phyloP scores from a whole-genome alignment of 495 filamentous ascomycete species.

The Wilcoxina mikolae region DNA sequence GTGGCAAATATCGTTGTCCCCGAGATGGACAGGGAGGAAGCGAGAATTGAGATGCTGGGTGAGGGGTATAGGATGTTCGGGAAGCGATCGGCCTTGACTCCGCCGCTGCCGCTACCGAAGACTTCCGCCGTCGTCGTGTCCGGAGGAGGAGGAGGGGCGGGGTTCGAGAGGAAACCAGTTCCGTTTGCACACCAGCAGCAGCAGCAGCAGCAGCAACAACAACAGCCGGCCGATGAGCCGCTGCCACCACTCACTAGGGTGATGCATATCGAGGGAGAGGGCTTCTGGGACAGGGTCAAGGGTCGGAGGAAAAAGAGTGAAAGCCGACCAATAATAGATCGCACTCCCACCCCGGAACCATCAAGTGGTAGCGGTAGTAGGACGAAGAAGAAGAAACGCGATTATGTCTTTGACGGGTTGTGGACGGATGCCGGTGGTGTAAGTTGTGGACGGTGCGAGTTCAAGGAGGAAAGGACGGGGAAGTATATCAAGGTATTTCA shows the following conservation, averaged over 20 bases:
- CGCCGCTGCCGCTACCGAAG: slow-evolving; percentile 11
- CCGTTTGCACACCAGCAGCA: neutral
- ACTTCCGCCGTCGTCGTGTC: slow-evolving; percentile 8
- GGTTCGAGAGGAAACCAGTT: slow-evolving; percentile 11
- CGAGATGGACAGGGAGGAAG: neutral
- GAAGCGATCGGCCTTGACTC: too few species aligned
- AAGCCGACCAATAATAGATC: neutral
- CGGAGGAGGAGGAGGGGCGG: slow-evolving; percentile 7
- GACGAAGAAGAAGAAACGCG: slow-evolving; percentile 21
- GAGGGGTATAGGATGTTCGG: slow-evolving; percentile 49
- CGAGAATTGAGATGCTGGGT: slow-evolving; percentile 48
- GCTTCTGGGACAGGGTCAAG: slow-evolving; percentile 22
- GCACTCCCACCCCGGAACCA: neutral
- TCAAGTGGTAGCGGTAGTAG: neutral
- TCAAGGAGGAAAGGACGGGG: slow-evolving; percentile 24
- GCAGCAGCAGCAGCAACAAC: neutral
- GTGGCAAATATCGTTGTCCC: slow-evolving; percentile 31
- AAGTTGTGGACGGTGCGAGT: slow-evolving; percentile 20
- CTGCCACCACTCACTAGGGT: slow-evolving; percentile 14
- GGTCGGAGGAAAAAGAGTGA: slow-evolving; percentile 8
- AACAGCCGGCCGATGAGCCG: slow-evolving; percentile 5
- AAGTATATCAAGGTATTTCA: slow-evolving; percentile 19
- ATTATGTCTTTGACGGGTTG: slow-evolving; percentile 21
- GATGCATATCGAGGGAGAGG: slow-evolving; percentile 22
- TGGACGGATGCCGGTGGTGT: slow-evolving; percentile 12